These are phyloP conservation scores for Tetrapyrgos nigripes DNA, from an alignment of 1,284 basidiomycete genomes.

Conservation along the genomic window DNA sequence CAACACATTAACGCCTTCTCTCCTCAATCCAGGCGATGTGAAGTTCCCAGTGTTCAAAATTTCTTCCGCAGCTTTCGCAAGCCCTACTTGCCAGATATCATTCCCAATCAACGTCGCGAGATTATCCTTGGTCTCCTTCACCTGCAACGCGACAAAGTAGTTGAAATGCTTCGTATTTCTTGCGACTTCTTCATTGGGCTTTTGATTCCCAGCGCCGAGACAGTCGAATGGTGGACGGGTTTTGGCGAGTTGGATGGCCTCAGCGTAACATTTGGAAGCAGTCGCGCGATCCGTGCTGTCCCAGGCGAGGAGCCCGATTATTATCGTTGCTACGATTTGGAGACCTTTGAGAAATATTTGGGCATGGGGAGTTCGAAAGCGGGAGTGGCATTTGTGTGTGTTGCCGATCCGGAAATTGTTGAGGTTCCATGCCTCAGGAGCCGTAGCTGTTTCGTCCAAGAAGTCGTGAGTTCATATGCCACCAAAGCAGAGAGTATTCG, in stretches of 20 bases:
- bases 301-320: constrained; percentile 38
- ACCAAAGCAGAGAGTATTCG: background rate
- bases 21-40: constrained; percentile 21
- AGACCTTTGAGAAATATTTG: constrained; percentile 36
- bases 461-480: background rate
- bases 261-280: constrained; percentile 39
- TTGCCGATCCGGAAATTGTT: constrained; percentile 31
- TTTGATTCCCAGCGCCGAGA: background rate
- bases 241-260: constrained; percentile 35
- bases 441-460: constrained; percentile 17
- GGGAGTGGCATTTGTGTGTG: constrained; percentile 20
- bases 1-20: constrained; percentile 27
- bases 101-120: constrained; percentile 29
- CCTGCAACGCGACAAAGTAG: constrained; percentile 26
- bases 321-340: constrained; percentile 35
- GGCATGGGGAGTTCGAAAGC: constrained; percentile 25
- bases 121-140: constrained; percentile 31
- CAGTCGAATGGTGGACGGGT: constrained; percentile 24
- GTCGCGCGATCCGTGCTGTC: constrained; percentile 36
- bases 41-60: constrained; percentile 11
- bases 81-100: constrained; percentile 22
- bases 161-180: constrained; percentile 27
- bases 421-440: constrained; percentile 37
- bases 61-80: constrained; percentile 5
- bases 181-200: constrained; percentile 13